Evolutionary conservation across 495 filamentous ascomycete genomes (phyloP), one percentile per base, ranked within the genome.

Genomic region (Lasiosphaeria miniovina): DNA sequence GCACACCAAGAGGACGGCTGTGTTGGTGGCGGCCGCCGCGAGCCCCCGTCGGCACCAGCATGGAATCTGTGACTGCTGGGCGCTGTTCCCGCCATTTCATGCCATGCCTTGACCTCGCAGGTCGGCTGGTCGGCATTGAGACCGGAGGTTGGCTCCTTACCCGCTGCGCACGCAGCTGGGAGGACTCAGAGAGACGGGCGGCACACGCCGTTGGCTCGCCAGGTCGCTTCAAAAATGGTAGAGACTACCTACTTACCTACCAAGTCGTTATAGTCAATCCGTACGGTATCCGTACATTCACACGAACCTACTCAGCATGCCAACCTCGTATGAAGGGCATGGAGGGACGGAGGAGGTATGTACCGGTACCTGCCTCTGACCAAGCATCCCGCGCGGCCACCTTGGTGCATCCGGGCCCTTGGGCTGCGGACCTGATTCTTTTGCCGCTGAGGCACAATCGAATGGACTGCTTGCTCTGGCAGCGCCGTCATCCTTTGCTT

Each of bases 11-110:
- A 46, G 12, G 56, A 46, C 43, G 43, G 15, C 43, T 46, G 43
- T 34, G 11, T 40, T 49, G 36, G 24, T 51, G 56, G 52, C 45
- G 36, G 58, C 45, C 52, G 50, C 53, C 49, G 41, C 52, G 43
- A 34, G n/a, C 52, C 58, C 43, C 40, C 58, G 58, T 54, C 43
- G 43, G 15, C 43, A n/a, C 43, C 58, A 55, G 51, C 51, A 49
- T 34, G 40, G 48, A 54, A 55, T 35, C 58, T 45, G 58, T 52
- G 58, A 52, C 51, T n/a, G 12, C 12, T 57, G 48, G 54, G 54
- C 41, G 41, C 54, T 55, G 36, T 8, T 9, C 43, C 43, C 15
- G 43, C 43, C 43, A n/a, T 5, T n/a, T n/a, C 38, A 41, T 41
- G 12, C 43, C 12, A 11, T 46, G 12, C 43, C 43, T 9, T 24